phyloP scores from a whole-genome alignment of 345 rosid species.

The Aethionema arabicum region DNA sequence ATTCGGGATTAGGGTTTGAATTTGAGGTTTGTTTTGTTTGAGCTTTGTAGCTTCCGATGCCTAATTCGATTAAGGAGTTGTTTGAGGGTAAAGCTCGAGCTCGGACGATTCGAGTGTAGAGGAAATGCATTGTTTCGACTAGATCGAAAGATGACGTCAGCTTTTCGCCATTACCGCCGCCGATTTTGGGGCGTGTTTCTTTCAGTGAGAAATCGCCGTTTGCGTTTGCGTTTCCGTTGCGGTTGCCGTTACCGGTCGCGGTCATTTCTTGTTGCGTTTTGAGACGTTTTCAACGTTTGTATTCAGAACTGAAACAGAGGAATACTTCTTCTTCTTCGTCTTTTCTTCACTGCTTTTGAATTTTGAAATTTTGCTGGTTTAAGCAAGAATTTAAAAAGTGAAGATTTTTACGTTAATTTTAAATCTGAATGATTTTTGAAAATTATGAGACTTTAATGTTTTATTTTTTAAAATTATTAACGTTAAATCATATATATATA shows the following conservation, averaged over 20 bases:
- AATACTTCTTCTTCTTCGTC: constrained; percentile 1
- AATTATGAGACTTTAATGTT: constrained; percentile 7
- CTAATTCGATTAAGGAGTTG: constrained; percentile 7
- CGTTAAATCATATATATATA: neutral
- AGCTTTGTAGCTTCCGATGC: constrained; percentile 8
- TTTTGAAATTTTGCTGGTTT: constrained; percentile 11
- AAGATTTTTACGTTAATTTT: neutral
- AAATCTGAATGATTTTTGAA: constrained; percentile 1
- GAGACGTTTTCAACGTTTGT: neutral
- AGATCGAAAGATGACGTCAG: constrained; percentile 19
- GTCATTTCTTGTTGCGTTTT: constrained; percentile 4
- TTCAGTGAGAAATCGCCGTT: neutral
- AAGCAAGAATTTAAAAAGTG: constrained; percentile 4
- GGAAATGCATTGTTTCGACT: constrained; percentile 14
- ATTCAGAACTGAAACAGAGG: constrained; percentile 6
- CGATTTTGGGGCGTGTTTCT: constrained; percentile 11
- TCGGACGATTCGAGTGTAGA: constrained; percentile 1
- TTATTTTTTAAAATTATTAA: neutral
- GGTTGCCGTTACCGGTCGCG: constrained; percentile 9
- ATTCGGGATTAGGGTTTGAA: constrained; percentile 1
- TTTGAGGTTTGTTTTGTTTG: constrained; percentile 1
- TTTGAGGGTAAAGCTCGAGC: neutral
- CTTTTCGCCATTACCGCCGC: neutral
- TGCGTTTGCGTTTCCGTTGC: neutral
- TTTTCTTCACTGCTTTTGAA: neutral